A percentile compares a stretch with the other conserved stretches of the same genome.
Evolutionary conservation across 2,329 filamentous ascomycete species (phyloP).

Genomic region (Fusarium incarnatum): DNA sequence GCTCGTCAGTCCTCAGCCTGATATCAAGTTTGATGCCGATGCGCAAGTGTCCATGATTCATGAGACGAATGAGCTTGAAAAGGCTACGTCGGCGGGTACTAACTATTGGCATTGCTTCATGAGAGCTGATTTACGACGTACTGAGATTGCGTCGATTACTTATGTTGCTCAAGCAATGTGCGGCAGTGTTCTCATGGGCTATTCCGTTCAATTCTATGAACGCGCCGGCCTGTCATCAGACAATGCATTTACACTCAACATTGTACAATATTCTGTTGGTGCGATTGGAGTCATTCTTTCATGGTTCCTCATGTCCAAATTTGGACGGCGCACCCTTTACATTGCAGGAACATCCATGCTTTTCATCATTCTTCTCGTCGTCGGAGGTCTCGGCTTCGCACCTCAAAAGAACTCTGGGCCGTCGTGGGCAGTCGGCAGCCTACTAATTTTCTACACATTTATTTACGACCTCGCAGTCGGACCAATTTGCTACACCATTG

Average conservation of each 20-base stretch:
- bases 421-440: conserved; percentile 60
- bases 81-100: conserved; percentile 53
- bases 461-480: conserved; percentile 55
- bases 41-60: conserved; percentile 39
- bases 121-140: conserved; percentile 58
- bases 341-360: conserved; percentile 62
- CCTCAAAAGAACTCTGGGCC: conserved; percentile 53
- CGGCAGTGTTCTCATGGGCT: conserved; percentile 63
- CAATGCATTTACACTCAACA: conserved; percentile 52
- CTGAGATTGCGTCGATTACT: conserved; percentile 59
- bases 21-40: conserved; percentile 37
- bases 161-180: conserved; percentile 56
- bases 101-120: conserved; percentile 62
- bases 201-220: conserved; percentile 65
- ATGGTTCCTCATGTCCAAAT: conserved; percentile 57
- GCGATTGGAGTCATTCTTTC: conserved; percentile 59
- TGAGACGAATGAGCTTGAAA: conserved; percentile 60
- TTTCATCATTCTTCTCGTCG: conserved; percentile 54
- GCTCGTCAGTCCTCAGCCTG: conserved; percentile 44
- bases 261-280: conserved; percentile 59
- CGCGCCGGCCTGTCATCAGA: conserved; percentile 54
- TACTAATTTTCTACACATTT: conserved; percentile 59
- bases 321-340: conserved; percentile 60
- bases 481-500: conserved; percentile 83
- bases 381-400: conserved; percentile 66